These are phyloP conservation scores for Bipolaris zeicola DNA, from an alignment of 2,329 filamentous ascomycete genomes.

Conservation along the genomic window DNA sequence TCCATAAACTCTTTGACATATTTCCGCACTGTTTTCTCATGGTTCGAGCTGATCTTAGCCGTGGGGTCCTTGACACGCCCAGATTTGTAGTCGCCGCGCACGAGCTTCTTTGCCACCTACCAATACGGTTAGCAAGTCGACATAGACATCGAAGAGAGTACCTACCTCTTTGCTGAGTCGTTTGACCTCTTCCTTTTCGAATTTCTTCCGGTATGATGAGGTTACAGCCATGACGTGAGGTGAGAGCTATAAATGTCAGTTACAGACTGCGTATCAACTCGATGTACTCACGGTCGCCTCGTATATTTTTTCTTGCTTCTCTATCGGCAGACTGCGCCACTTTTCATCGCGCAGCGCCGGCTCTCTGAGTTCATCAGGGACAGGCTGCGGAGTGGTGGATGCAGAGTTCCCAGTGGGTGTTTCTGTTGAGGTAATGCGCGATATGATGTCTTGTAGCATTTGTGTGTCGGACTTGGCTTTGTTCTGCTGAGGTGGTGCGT, in stretches of 20 bases:
- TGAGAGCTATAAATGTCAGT: conserved; percentile 65
- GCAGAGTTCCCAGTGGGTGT: conserved; percentile 60
- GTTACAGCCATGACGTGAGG: conserved; percentile 84
- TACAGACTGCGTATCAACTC: not conserved
- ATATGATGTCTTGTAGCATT: conserved; percentile 73
- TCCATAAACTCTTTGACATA: conserved; percentile 87
- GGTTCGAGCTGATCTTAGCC: conserved; percentile 71
- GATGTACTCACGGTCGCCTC: conserved; percentile 78
- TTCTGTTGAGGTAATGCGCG: conserved; percentile 76
- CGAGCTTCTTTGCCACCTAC: conserved; percentile 80
- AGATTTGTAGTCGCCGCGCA: conserved; percentile 90
- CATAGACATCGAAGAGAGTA: not conserved
- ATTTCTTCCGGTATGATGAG: conserved; percentile 83
- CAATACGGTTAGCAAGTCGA: conserved; percentile 16
- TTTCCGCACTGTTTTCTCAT: conserved; percentile 80
- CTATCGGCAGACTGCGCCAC: conserved; percentile 71
- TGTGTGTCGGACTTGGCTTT: conserved; percentile 73
- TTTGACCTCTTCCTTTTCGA: conserved; percentile 78
- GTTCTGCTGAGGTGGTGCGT: conserved; percentile 63
- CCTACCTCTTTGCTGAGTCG: conserved; percentile 66
- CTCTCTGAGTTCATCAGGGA: conserved; percentile 59
- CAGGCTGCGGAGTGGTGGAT: conserved; percentile 69
- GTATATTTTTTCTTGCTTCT: conserved; percentile 95
- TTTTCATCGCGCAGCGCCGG: conserved; percentile 64
- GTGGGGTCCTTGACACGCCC: conserved; percentile 83